phyloP scores from a whole-genome alignment of 1,139 yeast species.

The Hyphopichia buzzinii region DNA sequence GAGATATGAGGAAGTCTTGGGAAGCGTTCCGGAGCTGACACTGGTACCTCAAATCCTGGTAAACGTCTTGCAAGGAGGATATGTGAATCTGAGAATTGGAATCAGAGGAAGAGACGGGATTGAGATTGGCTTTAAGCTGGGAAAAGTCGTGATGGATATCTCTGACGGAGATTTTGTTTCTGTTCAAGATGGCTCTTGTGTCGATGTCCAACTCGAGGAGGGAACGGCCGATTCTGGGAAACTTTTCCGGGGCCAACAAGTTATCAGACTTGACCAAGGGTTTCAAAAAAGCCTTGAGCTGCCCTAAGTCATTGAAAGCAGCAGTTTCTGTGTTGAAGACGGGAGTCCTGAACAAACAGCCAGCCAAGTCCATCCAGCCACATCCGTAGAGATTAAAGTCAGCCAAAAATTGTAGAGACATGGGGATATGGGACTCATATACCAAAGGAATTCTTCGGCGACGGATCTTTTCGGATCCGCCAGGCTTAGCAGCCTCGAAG shows the following conservation, averaged over 20 bases:
- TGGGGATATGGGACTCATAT: slow-evolving; percentile 82
- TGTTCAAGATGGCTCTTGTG: slow-evolving; percentile 58
- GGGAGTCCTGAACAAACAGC: slow-evolving; percentile 41
- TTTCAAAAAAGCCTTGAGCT: slow-evolving; percentile 16
- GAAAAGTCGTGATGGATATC: slow-evolving; percentile 50
- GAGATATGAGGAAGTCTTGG: slow-evolving; percentile 2
- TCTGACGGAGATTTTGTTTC: slow-evolving; percentile 43
- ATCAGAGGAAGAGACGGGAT: slow-evolving; percentile 2
- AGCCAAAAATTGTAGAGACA: slow-evolving; percentile 67
- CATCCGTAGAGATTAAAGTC: slow-evolving; percentile 88
- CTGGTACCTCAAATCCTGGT: slow-evolving; percentile 61
- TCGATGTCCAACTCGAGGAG: slow-evolving; percentile 68
- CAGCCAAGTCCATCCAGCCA: slow-evolving; percentile 57
- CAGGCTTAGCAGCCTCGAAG: slow-evolving; percentile 7
- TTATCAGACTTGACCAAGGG: slow-evolving; percentile 20
- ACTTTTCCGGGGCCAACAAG: slow-evolving; percentile 21
- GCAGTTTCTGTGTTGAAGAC: slow-evolving; percentile 15
- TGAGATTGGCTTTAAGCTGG: slow-evolving; percentile 20
- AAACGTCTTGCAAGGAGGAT: slow-evolving; percentile 58
- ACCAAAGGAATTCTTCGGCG: slow-evolving; percentile 9
- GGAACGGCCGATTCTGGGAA: slow-evolving; percentile 57
- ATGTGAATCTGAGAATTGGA: slow-evolving; percentile 35
- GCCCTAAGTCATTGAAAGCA: not conserved
- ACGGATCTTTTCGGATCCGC: slow-evolving; percentile 5
- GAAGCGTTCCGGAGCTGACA: slow-evolving; percentile 39